A percentile compares a stretch with the other conserved stretches of the same genome.
These are phyloP conservation scores for Hypoxylon sp. DNA, from an alignment of 2,329 filamentous ascomycete genomes.

Conservation along the genomic window DNA sequence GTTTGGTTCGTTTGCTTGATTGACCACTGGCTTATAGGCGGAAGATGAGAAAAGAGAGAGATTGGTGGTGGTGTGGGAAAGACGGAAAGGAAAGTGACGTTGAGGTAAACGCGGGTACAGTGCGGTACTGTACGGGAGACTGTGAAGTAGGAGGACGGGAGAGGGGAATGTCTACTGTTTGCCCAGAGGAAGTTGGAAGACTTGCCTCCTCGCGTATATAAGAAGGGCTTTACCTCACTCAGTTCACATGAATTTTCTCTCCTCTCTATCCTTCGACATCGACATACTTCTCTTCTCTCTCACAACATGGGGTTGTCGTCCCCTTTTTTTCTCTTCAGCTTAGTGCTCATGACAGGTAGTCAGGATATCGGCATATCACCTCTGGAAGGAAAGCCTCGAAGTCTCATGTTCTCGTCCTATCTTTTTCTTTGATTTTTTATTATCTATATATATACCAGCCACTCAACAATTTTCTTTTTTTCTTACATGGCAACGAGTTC, in stretches of 20 bases:
- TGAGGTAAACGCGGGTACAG: slow-evolving; percentile 18
- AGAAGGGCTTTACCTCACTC: background rate
- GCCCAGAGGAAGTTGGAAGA: too few relatives aligned
- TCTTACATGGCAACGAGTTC: too few relatives aligned
- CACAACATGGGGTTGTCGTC: background rate
- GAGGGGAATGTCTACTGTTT: background rate
- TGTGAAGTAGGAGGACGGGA: slow-evolving; percentile 5
- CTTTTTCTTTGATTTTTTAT: background rate
- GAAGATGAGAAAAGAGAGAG: background rate
- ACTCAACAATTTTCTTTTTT: background rate
- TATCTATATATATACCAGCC: background rate
- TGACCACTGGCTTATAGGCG: background rate
- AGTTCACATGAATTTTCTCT: background rate
- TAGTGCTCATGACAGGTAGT: background rate
- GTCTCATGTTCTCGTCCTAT: background rate
- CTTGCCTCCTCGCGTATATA: slow-evolving; percentile 1
- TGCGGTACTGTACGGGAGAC: slow-evolving; percentile 27
- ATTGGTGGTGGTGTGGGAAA: slow-evolving; percentile 2
- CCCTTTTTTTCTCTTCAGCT: background rate
- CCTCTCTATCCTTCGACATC: background rate
- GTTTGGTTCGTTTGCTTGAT: background rate
- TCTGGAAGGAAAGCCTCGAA: background rate
- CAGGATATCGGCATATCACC: background rate
- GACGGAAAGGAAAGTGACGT: background rate
- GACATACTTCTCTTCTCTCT: background rate